phyloP scores from a whole-genome alignment of 306 rosid genomes.

The Vicia sativa region DNA sequence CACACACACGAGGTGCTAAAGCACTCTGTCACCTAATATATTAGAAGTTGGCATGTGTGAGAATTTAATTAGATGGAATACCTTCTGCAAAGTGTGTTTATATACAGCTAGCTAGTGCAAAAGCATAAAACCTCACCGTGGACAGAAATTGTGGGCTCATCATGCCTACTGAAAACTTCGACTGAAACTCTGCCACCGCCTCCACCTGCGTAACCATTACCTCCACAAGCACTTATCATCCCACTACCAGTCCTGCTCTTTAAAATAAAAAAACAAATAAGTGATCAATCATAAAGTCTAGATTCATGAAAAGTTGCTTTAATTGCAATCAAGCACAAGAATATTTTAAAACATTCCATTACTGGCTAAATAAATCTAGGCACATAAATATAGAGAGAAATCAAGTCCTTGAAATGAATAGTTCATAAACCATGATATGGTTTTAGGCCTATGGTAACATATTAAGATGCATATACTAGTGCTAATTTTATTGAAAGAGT shows the following conservation, averaged over 20 bases:
- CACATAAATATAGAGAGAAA: conserved; percentile 5
- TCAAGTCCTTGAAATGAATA: conserved; percentile 2
- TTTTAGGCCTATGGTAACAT: not conserved
- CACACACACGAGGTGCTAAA: not conserved
- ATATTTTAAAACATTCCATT: conserved; percentile 18
- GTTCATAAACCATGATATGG: conserved; percentile 4
- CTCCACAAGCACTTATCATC: conserved; percentile 56
- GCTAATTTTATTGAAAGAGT: not conserved
- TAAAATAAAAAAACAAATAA: conserved; percentile 31
- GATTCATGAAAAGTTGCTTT: conserved; percentile 14
- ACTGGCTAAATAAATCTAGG: not conserved
- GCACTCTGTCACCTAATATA: conserved; percentile 1
- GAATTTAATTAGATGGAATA: conserved; percentile 1
- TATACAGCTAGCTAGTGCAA: conserved; percentile 26
- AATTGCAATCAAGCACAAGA: conserved; percentile 27
- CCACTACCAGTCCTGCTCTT: conserved; percentile 59
- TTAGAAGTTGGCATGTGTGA: conserved; percentile 3
- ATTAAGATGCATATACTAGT: too few species aligned
- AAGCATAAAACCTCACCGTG: conserved; percentile 48
- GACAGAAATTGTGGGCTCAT: conserved; percentile 52
- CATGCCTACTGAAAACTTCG: conserved; percentile 59
- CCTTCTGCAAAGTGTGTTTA: conserved; percentile 15
- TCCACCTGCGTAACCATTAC: conserved; percentile 54
- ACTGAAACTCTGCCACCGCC: conserved; percentile 59
- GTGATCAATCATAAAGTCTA: conserved; percentile 23